Evolutionary conservation across 2,329 filamentous ascomycete genomes (phyloP), one percentile per base, ranked within the genome.

Genomic region (Aureobasidium namibiae): DNA sequence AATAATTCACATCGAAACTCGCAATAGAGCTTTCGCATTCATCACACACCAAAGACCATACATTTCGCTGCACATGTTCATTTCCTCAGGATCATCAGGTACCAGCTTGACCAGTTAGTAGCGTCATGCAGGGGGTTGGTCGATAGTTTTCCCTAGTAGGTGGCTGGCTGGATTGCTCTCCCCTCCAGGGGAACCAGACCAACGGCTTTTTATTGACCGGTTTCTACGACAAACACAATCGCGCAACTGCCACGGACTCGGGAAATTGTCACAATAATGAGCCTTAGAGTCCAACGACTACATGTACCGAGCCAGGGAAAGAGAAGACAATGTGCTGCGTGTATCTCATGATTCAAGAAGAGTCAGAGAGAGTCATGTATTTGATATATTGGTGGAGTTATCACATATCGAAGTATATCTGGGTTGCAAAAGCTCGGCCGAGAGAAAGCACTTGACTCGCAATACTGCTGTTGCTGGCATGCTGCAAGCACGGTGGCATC

Each of bases 181-280:
- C 31, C 31, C 14, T 33, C 24, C 41, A 38, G 54, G 54, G 42
- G 42, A 38, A 48, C 31, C 26, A 13, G 26, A n/a, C 34, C 42
- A 45, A 57, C 54, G 54, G 54, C n/a, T n/a, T 57, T 57, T 34
- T 57, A 57, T 48, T n/a, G 42, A 23, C 54, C 41, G 54, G 31
- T 57, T 29, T 9, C 21, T n/a, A 21, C 29, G 34, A 46, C 18
- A 57, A 57, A 57, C 44, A 29, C 11, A 29, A 56, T 45, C 50
- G 36, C 29, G 39, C 52, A 56, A 56, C 54, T 29, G 54, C 42
- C 54, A 48, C 18, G 33, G 29, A 57, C 42, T 56, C 29, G 52
- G 52, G n/a, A 56, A 56, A 56, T 56, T 56, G 52, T 56, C 52
- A 56, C 29, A 56, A 31, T 34, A 45, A n/a, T 53, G 24, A 49